phyloP scores from a whole-genome alignment of 495 filamentous ascomycete genomes.

The Penicillium psychrofluorescens region DNA sequence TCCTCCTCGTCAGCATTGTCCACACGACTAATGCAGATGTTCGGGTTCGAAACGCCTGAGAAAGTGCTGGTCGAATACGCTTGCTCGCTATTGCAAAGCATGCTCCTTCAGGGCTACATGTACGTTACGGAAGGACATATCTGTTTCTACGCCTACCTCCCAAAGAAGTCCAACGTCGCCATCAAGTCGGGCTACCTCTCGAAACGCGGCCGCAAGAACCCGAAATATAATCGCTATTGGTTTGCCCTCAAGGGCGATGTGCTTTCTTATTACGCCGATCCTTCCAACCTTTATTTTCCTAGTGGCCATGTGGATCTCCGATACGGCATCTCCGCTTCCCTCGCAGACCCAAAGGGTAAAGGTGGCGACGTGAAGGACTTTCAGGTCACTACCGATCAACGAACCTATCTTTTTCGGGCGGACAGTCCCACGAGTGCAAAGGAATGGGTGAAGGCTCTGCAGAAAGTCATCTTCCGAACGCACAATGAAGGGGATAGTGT shows the following conservation, averaged over 20 bases:
- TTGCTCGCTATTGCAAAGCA: slow-evolving; percentile 88
- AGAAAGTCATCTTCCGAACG: slow-evolving; percentile 90
- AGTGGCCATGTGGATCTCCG: slow-evolving; percentile 86
- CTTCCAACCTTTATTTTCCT: slow-evolving; percentile 84
- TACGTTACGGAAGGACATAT: slow-evolving; percentile 92
- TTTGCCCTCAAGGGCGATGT: slow-evolving; percentile 94
- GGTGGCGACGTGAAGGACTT: slow-evolving; percentile 64
- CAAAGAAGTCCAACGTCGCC: slow-evolving; percentile 74
- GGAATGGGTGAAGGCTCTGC: slow-evolving; percentile 93
- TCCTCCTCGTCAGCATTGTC: slow-evolving; percentile 45
- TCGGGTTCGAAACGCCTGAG: slow-evolving; percentile 74
- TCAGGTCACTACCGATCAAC: slow-evolving; percentile 71
- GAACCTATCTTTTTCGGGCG: slow-evolving; percentile 81
- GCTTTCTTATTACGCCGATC: slow-evolving; percentile 82
- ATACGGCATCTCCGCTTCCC: slow-evolving; percentile 79
- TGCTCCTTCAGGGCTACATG: slow-evolving; percentile 90
- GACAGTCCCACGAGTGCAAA: slow-evolving; percentile 85
- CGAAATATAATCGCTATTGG: slow-evolving; percentile 90
- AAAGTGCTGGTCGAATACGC: slow-evolving; percentile 88
- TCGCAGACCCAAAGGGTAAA: slow-evolving; percentile 64
- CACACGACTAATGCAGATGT: slow-evolving; percentile 75
- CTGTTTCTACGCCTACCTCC: slow-evolving; percentile 94
- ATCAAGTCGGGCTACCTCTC: slow-evolving; percentile 83
- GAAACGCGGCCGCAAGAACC: slow-evolving; percentile 86
- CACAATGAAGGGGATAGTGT: slow-evolving; percentile 97